These are phyloP conservation scores for Elsinoe arachidis DNA, from an alignment of 2,329 filamentous ascomycete species.

Conservation along the genomic window DNA sequence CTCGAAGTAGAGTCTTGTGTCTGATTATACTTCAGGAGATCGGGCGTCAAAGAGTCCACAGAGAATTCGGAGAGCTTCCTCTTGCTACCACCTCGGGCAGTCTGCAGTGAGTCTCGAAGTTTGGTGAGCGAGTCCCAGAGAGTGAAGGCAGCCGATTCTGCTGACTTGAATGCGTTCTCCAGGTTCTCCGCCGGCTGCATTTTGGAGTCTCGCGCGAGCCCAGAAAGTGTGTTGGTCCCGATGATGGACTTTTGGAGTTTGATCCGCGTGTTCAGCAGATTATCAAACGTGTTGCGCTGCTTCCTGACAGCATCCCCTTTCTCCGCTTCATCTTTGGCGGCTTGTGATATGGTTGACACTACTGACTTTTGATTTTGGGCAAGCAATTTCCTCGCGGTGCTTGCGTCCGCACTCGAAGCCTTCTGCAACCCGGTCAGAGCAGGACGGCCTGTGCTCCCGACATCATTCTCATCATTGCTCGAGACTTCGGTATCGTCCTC, in stretches of 20 bases:
- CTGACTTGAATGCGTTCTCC: conserved; percentile 54
- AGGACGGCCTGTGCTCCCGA: conserved; percentile 16
- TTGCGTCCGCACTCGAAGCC: conserved; percentile 31
- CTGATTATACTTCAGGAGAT: conserved; percentile 66
- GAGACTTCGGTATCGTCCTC: conserved; percentile 33
- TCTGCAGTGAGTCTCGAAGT: conserved; percentile 54
- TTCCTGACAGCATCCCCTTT: conserved; percentile 82
- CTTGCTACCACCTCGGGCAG: conserved; percentile 48
- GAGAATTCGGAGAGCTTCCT: conserved; percentile 45
- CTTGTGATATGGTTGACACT: conserved; percentile 54
- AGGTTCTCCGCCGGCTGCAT: conserved; percentile 33
- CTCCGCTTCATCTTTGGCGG: conserved; percentile 65
- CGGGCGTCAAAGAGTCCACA: conserved; percentile 49
- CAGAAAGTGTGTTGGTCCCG: conserved; percentile 64
- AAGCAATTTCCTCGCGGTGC: conserved; percentile 58
- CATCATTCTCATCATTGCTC: conserved; percentile 20
- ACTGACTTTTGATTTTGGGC: conserved; percentile 58
- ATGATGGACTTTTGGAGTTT: conserved; percentile 86
- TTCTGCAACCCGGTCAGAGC: conserved; percentile 14
- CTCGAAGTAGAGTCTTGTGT: conserved; percentile 52
- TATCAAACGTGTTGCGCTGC: conserved; percentile 79
- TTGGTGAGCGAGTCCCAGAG: conserved; percentile 74
- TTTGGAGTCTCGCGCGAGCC: conserved; percentile 28
- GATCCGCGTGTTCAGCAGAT: conserved; percentile 81
- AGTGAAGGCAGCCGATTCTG: conserved; percentile 75